Percentiles rank a stretch among this genome's conserved stretches.
These are phyloP conservation scores for Backusella tarrabulga DNA, from an alignment of 192 early-diverging fungal genomes.

Conservation along the genomic window DNA sequence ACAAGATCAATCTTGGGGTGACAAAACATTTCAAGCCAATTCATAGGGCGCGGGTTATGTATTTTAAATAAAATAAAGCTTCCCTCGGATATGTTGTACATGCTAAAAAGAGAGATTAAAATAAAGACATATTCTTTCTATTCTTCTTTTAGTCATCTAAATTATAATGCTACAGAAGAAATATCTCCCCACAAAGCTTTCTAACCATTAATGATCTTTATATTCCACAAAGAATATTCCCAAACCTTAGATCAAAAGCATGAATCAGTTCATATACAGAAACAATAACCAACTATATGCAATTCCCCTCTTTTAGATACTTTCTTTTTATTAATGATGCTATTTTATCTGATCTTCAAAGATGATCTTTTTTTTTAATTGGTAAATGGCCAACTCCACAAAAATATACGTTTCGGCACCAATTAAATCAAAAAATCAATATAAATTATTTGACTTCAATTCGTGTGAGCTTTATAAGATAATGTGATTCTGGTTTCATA, in stretches of 20 bases:
- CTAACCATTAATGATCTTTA: background rate
- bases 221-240: background rate
- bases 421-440: background rate
- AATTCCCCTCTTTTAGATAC: background rate
- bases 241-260: background rate
- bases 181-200: background rate
- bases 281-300: background rate
- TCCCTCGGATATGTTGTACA: background rate
- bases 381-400: background rate
- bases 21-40: background rate
- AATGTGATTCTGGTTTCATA: background rate
- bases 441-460: background rate
- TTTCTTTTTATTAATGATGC: background rate
- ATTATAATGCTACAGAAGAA: background rate
- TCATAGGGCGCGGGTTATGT: background rate
- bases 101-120: background rate
- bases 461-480: background rate
- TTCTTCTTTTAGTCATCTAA: background rate
- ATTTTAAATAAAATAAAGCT: background rate
- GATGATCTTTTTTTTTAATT: background rate
- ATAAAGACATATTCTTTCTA: background rate
- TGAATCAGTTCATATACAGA: background rate
- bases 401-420: background rate
- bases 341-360: background rate
- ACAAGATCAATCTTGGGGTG: background rate